Evolutionary conservation across 1,284 basidiomycete species (phyloP), one percentile per base, ranked within the genome.

Genomic region (Moesziomyces aphidis): DNA sequence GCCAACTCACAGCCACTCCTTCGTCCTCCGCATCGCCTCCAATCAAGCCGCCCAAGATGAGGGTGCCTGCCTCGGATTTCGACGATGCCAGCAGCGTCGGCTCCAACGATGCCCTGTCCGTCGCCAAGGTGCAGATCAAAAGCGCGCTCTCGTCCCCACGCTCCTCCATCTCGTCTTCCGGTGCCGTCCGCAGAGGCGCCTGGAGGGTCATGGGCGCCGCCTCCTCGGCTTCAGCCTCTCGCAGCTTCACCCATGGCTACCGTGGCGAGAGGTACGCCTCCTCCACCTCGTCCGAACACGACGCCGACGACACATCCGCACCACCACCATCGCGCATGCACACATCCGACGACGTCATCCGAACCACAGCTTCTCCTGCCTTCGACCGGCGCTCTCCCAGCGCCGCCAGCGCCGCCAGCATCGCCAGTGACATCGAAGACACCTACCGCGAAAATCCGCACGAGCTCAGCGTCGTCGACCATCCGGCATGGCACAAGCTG

Each of bases 61-160:
- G 71, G 34, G 24, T 73, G 2, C 50, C 71, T 11, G 17, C 47
- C 17, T 61, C 58, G 3, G 73, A 75, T 22, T 5, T 61, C 39
- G 73, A 75, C 28, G 73, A 75, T 28, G n/a, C 47, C 55, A 71
- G 68, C 58, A 75, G 73, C 47, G 49, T 71, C 10, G 64, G 64
- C 26, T 75, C 68, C 48, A 71, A 58, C 19, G 73, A 71, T 21
- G 61, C 67, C 0, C 49, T 59, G 23, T 8, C 48, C 23, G 52
- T 58, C 21, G 53, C 61, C 50, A 74, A 63, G n/a, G 65, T 72
- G 4, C 64, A 76, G 49, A 63, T 76, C 52, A 69, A 65, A 48
- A 76, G 73, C 51, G 61, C 55, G 28, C 61, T 72, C 51, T 76
- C 73, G 2, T 76, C 73, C 7, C 73, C 73, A 23, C 73, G 73